Conservation (phyloP, 179 eudicot species). For the Silene vulgaris region DNA sequence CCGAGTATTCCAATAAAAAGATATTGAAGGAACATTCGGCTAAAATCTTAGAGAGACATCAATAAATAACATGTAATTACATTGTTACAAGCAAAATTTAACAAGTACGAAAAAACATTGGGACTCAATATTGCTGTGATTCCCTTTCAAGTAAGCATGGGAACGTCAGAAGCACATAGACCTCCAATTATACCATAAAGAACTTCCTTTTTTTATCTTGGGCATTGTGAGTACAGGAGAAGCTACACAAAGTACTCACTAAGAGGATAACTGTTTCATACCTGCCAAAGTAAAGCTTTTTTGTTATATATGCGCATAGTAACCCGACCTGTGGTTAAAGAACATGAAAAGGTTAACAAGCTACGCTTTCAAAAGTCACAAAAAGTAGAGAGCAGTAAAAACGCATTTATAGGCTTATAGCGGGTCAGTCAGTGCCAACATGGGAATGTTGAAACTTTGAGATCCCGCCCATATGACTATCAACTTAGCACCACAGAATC, state of each 20-base stretch:
- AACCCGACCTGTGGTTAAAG: slow-evolving; percentile 49
- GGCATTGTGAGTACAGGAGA: not conserved
- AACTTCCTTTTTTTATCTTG: not conserved
- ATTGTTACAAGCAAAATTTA: too few relatives aligned
- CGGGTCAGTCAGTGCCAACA: not conserved
- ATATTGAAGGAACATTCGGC: not conserved
- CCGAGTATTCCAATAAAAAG: too few relatives aligned
- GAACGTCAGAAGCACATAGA: too few relatives aligned
- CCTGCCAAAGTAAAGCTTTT: slow-evolving; percentile 53
- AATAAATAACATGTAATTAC: too few relatives aligned
- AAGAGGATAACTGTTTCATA: slow-evolving; percentile 16
- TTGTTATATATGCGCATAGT: slow-evolving; percentile 51
- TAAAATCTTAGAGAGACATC: not conserved
- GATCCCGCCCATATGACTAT: not conserved
- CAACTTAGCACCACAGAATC: not conserved
- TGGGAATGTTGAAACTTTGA: not conserved
- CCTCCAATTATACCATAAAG: too few relatives aligned
- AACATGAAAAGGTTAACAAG: not conserved
- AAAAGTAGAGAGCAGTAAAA: not conserved
- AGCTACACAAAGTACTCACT: not conserved
- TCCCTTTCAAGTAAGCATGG: too few relatives aligned
- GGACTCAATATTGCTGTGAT: too few relatives aligned
- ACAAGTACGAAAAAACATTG: too few relatives aligned
- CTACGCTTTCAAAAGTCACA: not conserved
- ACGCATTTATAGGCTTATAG: not conserved